A percentile compares a stretch with the other conserved stretches of the same genome.
Conservation (phyloP, 2,329 filamentous ascomycete genomes). For the Alternaria panax region DNA sequence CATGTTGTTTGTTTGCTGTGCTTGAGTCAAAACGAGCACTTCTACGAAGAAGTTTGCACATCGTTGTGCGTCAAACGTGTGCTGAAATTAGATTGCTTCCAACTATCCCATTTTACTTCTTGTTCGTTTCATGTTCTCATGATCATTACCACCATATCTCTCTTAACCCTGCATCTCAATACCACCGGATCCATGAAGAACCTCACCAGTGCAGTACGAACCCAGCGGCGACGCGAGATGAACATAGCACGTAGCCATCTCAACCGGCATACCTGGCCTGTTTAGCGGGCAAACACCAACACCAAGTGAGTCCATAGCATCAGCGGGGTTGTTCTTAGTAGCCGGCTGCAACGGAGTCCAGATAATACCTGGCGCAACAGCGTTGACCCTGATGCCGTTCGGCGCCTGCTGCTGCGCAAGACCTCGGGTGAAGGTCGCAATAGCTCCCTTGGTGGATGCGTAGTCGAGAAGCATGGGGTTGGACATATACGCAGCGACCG, state of each 20-base stretch:
- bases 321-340: conserved; percentile 20
- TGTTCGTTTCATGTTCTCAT: background rate
- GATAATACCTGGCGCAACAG: conserved; percentile 71
- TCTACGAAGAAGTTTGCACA: no score
- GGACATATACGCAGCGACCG: conserved; percentile 79
- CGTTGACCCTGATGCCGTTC: conserved; percentile 76
- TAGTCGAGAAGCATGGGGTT: conserved; percentile 80
- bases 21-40: no score
- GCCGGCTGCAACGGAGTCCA: conserved; percentile 28
- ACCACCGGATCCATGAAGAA: conserved; percentile 25
- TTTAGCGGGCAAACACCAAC: conserved; percentile 30
- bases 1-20: no score
- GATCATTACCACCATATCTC: background rate
- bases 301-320: conserved; percentile 22
- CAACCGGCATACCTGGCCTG: conserved; percentile 27
- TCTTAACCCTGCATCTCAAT: conserved; percentile 30
- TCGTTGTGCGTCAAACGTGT: no score
- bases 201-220: conserved; percentile 30
- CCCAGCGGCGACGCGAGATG: conserved; percentile 27
- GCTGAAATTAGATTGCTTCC: background rate
- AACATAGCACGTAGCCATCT: conserved; percentile 30
- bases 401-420: conserved; percentile 74
- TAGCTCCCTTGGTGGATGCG: conserved; percentile 76
- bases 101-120: background rate
- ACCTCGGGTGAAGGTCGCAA: conserved; percentile 77